Conservation (phyloP, 1,139 yeast genomes). For the Sugiyamaella grinbergsii region DNA sequence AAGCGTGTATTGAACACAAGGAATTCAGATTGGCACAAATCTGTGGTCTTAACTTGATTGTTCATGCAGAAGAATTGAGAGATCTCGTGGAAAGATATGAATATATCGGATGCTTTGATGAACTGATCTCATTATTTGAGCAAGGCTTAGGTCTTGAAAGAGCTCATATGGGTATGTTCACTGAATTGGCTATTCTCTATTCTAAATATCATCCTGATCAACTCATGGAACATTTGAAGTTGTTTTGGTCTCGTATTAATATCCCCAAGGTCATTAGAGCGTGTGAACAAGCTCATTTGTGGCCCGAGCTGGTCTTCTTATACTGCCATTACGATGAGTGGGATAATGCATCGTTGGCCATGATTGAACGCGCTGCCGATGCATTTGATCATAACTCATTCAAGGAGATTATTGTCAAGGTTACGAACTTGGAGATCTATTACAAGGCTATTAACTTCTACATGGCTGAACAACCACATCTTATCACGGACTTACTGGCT, state of each 20-base stretch:
- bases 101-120: constrained; percentile 86
- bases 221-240: constrained; percentile 93
- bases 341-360: constrained; percentile 98
- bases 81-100: constrained; percentile 88
- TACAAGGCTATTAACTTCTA: constrained; percentile 96
- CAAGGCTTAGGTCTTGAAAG: constrained; percentile 96
- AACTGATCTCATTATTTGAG: constrained; percentile 87
- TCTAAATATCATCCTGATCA: constrained; percentile 87
- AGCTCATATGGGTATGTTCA: constrained; percentile 99
- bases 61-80: constrained; percentile 95
- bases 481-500: constrained; percentile 81
- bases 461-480: constrained; percentile 87
- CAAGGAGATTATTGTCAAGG: constrained; percentile 93
- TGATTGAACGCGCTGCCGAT: constrained; percentile 92
- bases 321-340: constrained; percentile 99
- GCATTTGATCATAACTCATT: constrained; percentile 93
- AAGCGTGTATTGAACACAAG: constrained; percentile 92
- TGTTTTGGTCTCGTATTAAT: constrained; percentile 97
- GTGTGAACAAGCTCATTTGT: constrained; percentile 88
- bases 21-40: constrained; percentile 97
- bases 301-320: constrained; percentile 94
- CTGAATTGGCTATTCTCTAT: constrained; percentile 89
- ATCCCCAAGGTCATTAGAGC: constrained; percentile 97
- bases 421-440: constrained; percentile 92
- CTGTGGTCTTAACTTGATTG: constrained; percentile 95